These are phyloP conservation scores for Adansonia gregorii DNA, from an alignment of 441 rosid species.

Conservation along the genomic window DNA sequence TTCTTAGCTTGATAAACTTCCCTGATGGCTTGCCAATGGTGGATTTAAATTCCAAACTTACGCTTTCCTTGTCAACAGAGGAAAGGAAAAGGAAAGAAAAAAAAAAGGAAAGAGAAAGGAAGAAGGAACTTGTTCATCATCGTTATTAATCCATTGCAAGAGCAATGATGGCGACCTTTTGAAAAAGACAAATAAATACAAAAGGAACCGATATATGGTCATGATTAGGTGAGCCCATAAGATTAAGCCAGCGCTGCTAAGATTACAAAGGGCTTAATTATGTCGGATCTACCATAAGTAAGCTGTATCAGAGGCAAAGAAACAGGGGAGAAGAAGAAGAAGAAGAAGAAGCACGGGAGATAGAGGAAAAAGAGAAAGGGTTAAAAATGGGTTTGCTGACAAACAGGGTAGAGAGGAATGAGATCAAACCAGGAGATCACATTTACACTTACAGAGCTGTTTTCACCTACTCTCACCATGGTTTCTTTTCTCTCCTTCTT, in stretches of 20 bases:
- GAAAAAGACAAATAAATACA: not conserved
- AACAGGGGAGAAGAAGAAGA: not conserved
- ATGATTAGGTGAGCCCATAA: conserved; percentile 26
- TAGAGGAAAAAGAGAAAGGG: conserved; percentile 17
- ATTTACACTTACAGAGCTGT: conserved; percentile 96
- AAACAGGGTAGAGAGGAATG: conserved; percentile 74
- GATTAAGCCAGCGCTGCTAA: conserved; percentile 21
- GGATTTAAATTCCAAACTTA: not conserved
- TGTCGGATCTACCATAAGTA: conserved; percentile 21
- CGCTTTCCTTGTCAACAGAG: not conserved
- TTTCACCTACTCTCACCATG: conserved; percentile 95
- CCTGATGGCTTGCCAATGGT: not conserved
- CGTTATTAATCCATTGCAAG: not conserved
- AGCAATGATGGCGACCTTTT: not conserved
- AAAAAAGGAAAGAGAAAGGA: too few relatives aligned
- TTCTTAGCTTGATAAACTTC: conserved; percentile 1
- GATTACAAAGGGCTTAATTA: not conserved
- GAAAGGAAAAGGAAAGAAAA: not conserved
- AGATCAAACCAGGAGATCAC: conserved; percentile 85
- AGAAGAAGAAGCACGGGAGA: not conserved
- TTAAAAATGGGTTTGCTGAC: conserved; percentile 79
- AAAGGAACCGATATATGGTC: not conserved
- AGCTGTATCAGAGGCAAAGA: conserved; percentile 1
- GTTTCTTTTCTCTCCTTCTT: conserved; percentile 36
- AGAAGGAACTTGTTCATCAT: conserved; percentile 2